These are phyloP conservation scores for Sporothrix brunneoviolacea DNA, from an alignment of 2,329 filamentous ascomycete species.

Conservation along the genomic window DNA sequence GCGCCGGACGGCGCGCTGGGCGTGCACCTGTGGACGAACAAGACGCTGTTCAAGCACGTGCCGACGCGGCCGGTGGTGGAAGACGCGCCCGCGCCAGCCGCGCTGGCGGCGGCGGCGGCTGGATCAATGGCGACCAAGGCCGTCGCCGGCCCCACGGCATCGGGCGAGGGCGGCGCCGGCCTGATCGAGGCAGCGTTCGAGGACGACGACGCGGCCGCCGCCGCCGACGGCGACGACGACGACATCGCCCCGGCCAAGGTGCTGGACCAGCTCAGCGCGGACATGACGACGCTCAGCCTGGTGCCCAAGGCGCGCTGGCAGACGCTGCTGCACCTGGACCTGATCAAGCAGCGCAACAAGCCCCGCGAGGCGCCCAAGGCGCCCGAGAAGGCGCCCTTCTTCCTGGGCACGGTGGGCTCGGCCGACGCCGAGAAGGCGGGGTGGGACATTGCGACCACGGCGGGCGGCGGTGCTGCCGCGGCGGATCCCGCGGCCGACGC, in stretches of 20 bases:
- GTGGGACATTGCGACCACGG: no score
- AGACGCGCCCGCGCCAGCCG: no score
- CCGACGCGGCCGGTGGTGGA: slow-evolving; percentile 80
- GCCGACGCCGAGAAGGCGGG: slow-evolving; percentile 12
- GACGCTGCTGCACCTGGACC: slow-evolving; percentile 82
- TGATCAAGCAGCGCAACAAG: slow-evolving; percentile 90
- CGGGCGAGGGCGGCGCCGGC: slow-evolving; percentile 72
- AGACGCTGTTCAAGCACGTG: slow-evolving; percentile 80
- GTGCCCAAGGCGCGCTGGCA: slow-evolving; percentile 92
- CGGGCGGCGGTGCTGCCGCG: neutral
- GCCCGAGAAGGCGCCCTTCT: slow-evolving; percentile 76
- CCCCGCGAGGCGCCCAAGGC: slow-evolving; percentile 85
- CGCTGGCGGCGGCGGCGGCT: slow-evolving; percentile 40
- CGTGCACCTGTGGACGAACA: slow-evolving; percentile 95
- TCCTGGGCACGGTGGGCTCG: slow-evolving; percentile 19
- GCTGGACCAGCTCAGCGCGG: slow-evolving; percentile 70
- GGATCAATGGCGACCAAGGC: no score
- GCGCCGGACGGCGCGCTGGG: slow-evolving; percentile 76
- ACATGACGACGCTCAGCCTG: slow-evolving; percentile 82
- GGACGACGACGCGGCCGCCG: slow-evolving; percentile 36
- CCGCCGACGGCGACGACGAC: slow-evolving; percentile 42
- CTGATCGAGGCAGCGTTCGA: slow-evolving; percentile 71
- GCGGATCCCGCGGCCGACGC: slow-evolving; percentile 9
- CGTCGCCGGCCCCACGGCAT: slow-evolving; percentile 54
- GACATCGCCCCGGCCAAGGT: slow-evolving; percentile 48